Percentiles rank a stretch among this genome's conserved stretches.
Conservation (phyloP, 345 rosid species). For the Leavenworthia alabamica region DNA sequence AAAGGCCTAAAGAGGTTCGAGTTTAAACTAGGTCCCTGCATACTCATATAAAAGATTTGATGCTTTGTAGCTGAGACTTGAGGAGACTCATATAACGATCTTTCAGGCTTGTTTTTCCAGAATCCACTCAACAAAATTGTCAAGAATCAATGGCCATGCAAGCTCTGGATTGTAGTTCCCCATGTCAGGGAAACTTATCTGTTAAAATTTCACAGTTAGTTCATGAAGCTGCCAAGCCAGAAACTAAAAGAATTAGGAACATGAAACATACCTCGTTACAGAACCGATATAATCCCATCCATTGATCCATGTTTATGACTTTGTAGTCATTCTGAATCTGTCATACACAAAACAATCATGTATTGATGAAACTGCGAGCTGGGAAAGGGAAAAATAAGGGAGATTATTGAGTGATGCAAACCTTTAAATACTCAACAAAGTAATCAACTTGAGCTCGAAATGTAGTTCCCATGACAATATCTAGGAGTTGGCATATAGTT, state of each 20-base stretch:
- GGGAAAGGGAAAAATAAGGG: neutral
- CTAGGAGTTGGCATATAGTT: slow-evolving; percentile 76
- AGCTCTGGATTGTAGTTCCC: slow-evolving; percentile 75
- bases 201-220: too few relatives aligned
- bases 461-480: slow-evolving; percentile 67
- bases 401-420: neutral
- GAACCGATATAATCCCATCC: slow-evolving; percentile 83
- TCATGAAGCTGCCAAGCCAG: neutral
- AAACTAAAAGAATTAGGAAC: neutral
- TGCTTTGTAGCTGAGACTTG: slow-evolving; percentile 44
- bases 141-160: slow-evolving; percentile 96
- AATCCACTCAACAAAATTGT: slow-evolving; percentile 99
- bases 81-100: slow-evolving; percentile 17
- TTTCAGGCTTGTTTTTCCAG: slow-evolving; percentile 56
- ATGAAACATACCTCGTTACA: slow-evolving; percentile 82
- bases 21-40: neutral
- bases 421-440: slow-evolving; percentile 46
- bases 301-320: slow-evolving; percentile 93
- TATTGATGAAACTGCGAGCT: neutral
- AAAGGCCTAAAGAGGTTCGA: neutral
- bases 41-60: slow-evolving; percentile 27
- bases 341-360: neutral
- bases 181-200: slow-evolving; percentile 91
- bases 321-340: slow-evolving; percentile 87
- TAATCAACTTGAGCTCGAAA: slow-evolving; percentile 69